Evolutionary conservation across 495 filamentous ascomycete species (phyloP).

Genomic region (Podospora pseudocomata): DNA sequence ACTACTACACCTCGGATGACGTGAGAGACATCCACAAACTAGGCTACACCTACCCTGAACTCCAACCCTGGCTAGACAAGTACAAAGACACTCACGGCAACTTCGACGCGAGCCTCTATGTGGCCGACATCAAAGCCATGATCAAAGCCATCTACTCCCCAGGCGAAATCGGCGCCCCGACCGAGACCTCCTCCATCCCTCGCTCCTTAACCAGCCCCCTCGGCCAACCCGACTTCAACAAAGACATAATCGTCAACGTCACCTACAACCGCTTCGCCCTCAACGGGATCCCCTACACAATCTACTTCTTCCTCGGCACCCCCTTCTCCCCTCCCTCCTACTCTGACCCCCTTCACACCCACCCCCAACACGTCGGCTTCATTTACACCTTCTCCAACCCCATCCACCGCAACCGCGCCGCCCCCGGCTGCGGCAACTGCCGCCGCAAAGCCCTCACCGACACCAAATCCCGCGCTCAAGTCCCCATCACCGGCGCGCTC

Average conservation of each 20-base stretch:
- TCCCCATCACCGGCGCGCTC: conserved; percentile 4
- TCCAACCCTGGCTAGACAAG: conserved; percentile 3
- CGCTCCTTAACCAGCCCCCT: background rate
- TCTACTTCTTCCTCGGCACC: background rate
- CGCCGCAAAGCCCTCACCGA: background rate
- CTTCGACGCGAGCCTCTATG: background rate
- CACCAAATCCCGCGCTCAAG: conserved; percentile 1
- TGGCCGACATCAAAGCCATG: background rate
- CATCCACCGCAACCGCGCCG: conserved; percentile 3
- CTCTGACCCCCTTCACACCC: background rate
- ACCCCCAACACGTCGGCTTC: conserved; percentile 5
- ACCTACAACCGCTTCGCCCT: conserved; percentile 3
- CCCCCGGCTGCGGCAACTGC: conserved; percentile 2
- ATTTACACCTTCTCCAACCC: conserved; percentile 4
- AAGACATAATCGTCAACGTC: conserved; percentile 3
- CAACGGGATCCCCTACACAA: background rate
- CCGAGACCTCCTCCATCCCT: background rate
- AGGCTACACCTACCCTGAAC: background rate
- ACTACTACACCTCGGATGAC: background rate
- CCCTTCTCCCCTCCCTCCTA: background rate
- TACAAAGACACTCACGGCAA: conserved; percentile 2
- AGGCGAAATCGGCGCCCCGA: background rate
- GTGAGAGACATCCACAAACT: background rate
- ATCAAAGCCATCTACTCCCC: background rate
- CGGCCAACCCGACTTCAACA: background rate